Evolutionary conservation across 169 alveolate species (phyloP).

Genomic region (Plasmodium sp.): DNA sequence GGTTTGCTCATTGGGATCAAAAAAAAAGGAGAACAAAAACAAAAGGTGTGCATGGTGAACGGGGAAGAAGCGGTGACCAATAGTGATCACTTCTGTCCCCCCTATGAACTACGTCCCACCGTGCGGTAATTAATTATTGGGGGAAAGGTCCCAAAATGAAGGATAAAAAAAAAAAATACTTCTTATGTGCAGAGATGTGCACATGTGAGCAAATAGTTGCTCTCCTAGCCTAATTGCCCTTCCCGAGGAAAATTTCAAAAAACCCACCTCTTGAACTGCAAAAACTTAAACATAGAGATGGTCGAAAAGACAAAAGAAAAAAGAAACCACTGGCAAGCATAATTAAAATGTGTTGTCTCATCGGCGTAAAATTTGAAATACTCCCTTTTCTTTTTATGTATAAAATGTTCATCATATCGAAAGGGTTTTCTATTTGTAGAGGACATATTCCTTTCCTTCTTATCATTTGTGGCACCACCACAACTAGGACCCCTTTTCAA

Average conservation of each 20-base stretch:
- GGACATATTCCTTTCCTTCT: neutral
- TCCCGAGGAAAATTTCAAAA: neutral
- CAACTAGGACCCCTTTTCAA: neutral
- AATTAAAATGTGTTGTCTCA: constrained; percentile 91
- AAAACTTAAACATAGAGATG: constrained; percentile 78
- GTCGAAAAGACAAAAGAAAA: constrained; percentile 80
- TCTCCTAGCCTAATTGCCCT: neutral
- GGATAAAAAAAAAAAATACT: neutral
- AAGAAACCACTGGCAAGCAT: constrained; percentile 92
- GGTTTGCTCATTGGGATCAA: neutral
- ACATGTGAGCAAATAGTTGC: neutral
- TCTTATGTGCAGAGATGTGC: neutral
- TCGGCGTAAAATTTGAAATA: constrained; percentile 91
- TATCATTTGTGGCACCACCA: neutral
- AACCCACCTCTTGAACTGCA: constrained; percentile 67
- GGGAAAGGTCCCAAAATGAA: neutral
- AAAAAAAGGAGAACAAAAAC: neutral
- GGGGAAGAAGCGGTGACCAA: neutral
- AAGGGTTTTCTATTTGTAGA: neutral
- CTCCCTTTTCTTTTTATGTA: constrained; percentile 85
- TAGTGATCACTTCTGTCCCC: neutral
- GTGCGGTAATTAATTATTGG: neutral
- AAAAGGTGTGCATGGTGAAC: neutral
- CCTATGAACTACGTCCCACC: neutral
- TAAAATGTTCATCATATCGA: constrained; percentile 76